Conservation (phyloP, 163 green algal genomes). For the Chloromonas sp. region DNA sequence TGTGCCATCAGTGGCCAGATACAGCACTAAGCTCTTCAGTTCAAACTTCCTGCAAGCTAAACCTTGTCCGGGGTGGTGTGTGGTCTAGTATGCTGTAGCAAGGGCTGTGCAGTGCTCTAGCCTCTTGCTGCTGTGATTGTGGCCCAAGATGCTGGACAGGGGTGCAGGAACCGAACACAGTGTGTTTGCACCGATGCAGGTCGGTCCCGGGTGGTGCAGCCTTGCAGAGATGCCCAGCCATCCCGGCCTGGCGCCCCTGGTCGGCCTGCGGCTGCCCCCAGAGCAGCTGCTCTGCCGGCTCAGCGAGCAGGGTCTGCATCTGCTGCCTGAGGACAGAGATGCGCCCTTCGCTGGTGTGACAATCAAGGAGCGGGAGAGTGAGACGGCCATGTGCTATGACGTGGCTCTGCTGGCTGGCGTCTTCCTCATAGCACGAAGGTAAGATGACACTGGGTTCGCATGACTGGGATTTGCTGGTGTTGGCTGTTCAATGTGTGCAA, state of each 20-base stretch:
- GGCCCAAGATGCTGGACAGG: too few relatives aligned
- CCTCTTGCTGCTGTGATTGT: too few relatives aligned
- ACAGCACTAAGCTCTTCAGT: too few relatives aligned
- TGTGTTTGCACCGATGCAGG: conserved; percentile 9
- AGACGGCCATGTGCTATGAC: conserved; percentile 57
- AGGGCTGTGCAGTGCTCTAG: too few relatives aligned
- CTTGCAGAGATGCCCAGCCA: conserved; percentile 1
- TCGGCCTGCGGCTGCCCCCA: conserved; percentile 29
- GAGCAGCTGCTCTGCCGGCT: conserved; percentile 37
- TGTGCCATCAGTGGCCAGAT: too few relatives aligned
- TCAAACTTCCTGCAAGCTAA: too few relatives aligned
- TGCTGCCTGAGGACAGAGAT: conserved; percentile 54
- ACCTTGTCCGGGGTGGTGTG: neutral
- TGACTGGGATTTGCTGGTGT: too few relatives aligned
- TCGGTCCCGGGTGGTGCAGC: conserved; percentile 6
- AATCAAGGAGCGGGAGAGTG: conserved; percentile 37
- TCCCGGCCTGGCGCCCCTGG: conserved; percentile 6
- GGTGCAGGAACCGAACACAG: neutral
- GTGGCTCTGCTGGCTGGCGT: conserved; percentile 41
- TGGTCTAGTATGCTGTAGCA: neutral
- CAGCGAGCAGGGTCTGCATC: conserved; percentile 43
- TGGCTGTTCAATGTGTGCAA: too few relatives aligned
- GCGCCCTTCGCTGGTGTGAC: conserved; percentile 17
- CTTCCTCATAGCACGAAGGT: conserved; percentile 43
- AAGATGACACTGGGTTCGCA: neutral